A percentile compares a stretch with the other conserved stretches of the same genome.
Conservation (phyloP, 495 filamentous ascomycete species). For the Penicillium lividum region DNA sequence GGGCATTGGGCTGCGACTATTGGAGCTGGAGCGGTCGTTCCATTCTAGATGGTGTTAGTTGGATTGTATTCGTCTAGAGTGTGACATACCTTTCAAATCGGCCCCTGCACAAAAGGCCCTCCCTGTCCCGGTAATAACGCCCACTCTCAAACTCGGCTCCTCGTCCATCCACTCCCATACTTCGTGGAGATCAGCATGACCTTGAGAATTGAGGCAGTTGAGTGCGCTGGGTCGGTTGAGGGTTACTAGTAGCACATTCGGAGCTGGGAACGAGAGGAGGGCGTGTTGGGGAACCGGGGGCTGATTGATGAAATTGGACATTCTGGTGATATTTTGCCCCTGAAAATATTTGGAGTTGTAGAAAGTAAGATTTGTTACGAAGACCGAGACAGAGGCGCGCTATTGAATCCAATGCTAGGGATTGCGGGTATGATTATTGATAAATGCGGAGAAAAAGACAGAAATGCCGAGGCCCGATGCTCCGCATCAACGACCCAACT, state of each 20-base stretch:
- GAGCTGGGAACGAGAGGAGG: conserved; percentile 45
- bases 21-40: conserved; percentile 27
- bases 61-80: not conserved
- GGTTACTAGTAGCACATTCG: conserved; percentile 51
- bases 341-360: not conserved
- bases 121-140: conserved; percentile 56
- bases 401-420: not conserved
- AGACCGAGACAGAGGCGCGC: not conserved
- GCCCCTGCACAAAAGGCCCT: conserved; percentile 62
- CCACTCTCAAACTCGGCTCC: conserved; percentile 55
- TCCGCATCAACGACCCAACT: conserved; percentile 1
- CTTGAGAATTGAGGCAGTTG: conserved; percentile 52
- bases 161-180: conserved; percentile 59
- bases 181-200: conserved; percentile 52
- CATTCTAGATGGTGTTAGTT: conserved; percentile 37
- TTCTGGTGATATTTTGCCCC: conserved; percentile 3
- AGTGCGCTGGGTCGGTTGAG: conserved; percentile 49
- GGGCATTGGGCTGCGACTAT: conserved; percentile 19
- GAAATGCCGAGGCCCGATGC: conserved; percentile 38
- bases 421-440: not conserved
- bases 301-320: conserved; percentile 32
- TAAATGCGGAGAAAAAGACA: conserved; percentile 25
- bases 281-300: conserved; percentile 42
- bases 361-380: not conserved
- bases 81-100: conserved; percentile 51